Conservation (phyloP, 768 basidiomycete species). For the Russula virescens region DNA sequence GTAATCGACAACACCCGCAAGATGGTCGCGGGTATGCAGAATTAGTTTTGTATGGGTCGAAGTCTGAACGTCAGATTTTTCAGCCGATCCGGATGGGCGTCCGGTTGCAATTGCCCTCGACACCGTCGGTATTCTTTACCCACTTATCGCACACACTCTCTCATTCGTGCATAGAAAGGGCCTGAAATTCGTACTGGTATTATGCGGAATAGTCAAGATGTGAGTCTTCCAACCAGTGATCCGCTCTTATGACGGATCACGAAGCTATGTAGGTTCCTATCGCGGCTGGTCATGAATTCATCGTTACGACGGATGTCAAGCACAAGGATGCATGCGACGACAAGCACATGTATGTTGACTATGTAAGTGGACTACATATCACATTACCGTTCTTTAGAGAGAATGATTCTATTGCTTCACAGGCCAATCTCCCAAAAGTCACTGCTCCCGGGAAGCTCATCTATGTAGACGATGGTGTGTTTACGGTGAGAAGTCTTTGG, state of each 20-base stretch:
- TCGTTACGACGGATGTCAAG: slow-evolving; percentile 76
- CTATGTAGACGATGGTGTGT: slow-evolving; percentile 90
- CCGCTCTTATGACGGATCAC: slow-evolving; percentile 14
- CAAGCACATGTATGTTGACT: slow-evolving; percentile 89
- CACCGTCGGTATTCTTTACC: slow-evolving; percentile 54
- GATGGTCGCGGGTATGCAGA: slow-evolving; percentile 62
- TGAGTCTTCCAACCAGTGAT: slow-evolving; percentile 31
- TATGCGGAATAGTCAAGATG: slow-evolving; percentile 82
- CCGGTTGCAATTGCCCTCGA: slow-evolving; percentile 97
- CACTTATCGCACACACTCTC: not conserved
- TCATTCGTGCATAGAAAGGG: slow-evolving; percentile 66
- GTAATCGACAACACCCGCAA: slow-evolving; percentile 97
- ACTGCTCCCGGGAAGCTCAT: slow-evolving; percentile 96
- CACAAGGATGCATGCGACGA: slow-evolving; percentile 76
- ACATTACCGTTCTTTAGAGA: not conserved
- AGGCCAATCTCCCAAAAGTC: slow-evolving; percentile 92
- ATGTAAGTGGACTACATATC: slow-evolving; percentile 48
- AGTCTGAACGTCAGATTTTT: slow-evolving; percentile 9
- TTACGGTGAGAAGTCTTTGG: not conserved
- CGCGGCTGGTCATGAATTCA: slow-evolving; percentile 90
- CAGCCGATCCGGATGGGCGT: slow-evolving; percentile 70
- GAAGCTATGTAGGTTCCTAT: slow-evolving; percentile 59
- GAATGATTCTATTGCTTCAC: not conserved
- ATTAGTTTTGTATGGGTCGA: not conserved
- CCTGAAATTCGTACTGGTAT: slow-evolving; percentile 98